Base-by-base conservation (phyloP, 2,329 filamentous ascomycete species). In the Fusarium annulatum region DNA sequence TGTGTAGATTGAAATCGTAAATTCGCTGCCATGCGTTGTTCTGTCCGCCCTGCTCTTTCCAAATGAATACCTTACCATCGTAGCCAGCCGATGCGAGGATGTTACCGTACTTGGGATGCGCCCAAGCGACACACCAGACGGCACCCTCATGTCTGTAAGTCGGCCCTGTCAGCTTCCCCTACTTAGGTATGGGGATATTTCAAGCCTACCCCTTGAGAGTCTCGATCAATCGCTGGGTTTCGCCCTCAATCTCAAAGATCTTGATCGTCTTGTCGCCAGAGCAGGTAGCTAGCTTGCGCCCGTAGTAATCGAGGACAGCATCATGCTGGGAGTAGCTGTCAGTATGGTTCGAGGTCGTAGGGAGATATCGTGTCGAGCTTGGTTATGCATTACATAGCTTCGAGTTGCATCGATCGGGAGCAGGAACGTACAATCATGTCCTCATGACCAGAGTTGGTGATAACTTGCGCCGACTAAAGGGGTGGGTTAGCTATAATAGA, bases 211-310 rank as follows among this genome's bases (percentile, higher is more conserved):
- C 96, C 85, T 97, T 97, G 75, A 99, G 87, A 33, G 96, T 99
- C 86, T 98, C 96, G 39, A 94, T 90, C 78, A 98, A 86, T 73
- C 94, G 90, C 84, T 99, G 96, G 76, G 92, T 90, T 78, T 98
- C 95, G 79, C 95, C 94, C 80, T 98, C 96, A 63, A 99, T 93
- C 85, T 99, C 96, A 81, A 98, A 99, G 81, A 99, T 98, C 87
- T 98, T 98, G 87, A 99, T 97, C 53, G 96, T 98, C 82, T 96
- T 95, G 85, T 99, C 96, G 76, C 96, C 98, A 41, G 95, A 98
- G 85, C 96, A 98, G 76, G 96, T 99, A 72, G 96, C 96, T 78
- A 99, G 91, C 81, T 96, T 93, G 77, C 96, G 92, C 80, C 96
- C 96, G 84, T 98, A 99, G 88, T 98, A 99, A 84, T 99, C 96